Base-by-base conservation (phyloP, 352 stramenopile species). In the Phytophthora pluvialis region DNA sequence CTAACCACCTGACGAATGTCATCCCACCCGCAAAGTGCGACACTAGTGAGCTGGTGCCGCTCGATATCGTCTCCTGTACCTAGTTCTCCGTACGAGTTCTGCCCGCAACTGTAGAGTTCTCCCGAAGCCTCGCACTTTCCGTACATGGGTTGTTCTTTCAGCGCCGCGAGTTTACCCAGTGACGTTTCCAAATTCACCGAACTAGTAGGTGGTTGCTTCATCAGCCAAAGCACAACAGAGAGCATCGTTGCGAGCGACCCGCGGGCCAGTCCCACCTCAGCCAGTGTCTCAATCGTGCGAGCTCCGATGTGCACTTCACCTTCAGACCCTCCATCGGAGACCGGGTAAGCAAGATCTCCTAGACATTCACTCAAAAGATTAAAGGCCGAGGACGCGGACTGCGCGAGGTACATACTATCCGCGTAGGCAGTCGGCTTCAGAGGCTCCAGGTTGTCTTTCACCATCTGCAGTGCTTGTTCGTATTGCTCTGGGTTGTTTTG, bases 71-170 rank as follows among this genome's bases (percentile, higher is more conserved):
- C 89, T 16, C 89, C 89, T 45, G 89, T 88, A 5, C 87, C 87
- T 13, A 97, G 70, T 65, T 97, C 89, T 44, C 89, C 89, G 55
- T 97, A 97, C 26, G 86, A 94, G 51, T 97, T 97, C 40, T 97
- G 89, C 3, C 89, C 89, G 36, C 87, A 97, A 46, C 81, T 90
- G 45, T 96, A 96, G 0, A 96, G 78, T 49, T 96, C 88, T 2
- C 86, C 87, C 0, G 82, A 95, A 33, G 87, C 83, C 57, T 95
- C 86, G 40, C 85, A 94, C 28, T 91, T 93, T 7, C 86, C 88
- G 44, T 96, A 96, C 53, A 96, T 87, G 10, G 83, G 83, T 46
- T 96, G 86, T 49, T 96, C 86, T 65, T 93, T 95, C 16, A 96
- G 51, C 7, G 80, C 72, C 5, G 83, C 80, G 0, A 96, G 69